Conservation (phyloP, 495 filamentous ascomycete genomes). For the Xylaria scruposa region DNA sequence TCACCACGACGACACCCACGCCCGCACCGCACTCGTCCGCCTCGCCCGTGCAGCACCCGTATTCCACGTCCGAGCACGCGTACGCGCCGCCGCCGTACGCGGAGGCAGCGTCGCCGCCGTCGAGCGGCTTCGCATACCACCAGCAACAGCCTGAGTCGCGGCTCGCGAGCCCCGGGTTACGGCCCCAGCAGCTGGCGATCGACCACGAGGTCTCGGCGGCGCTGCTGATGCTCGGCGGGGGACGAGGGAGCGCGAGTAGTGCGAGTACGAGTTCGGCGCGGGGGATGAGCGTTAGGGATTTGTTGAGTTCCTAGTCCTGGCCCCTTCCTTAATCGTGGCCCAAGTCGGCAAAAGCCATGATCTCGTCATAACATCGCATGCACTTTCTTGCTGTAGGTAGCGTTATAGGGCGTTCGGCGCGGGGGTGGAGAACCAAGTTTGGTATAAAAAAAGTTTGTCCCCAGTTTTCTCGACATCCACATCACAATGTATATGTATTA, state of each 20-base stretch:
- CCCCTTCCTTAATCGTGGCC: too few relatives aligned
- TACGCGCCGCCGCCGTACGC: slow-evolving; percentile 32
- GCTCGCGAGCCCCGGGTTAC: slow-evolving; percentile 57
- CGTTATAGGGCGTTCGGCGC: background rate
- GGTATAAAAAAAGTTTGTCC: background rate
- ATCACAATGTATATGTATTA: background rate
- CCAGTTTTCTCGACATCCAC: background rate
- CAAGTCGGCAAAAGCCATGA: too few relatives aligned
- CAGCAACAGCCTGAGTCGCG: slow-evolving; percentile 37
- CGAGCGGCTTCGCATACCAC: background rate
- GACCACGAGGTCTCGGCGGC: slow-evolving; percentile 85
- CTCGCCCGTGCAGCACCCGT: slow-evolving; percentile 42
- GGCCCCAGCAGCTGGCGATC: slow-evolving; percentile 51
- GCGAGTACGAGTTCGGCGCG: background rate
- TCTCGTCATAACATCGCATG: background rate
- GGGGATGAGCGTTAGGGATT: slow-evolving; percentile 55
- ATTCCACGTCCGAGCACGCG: background rate
- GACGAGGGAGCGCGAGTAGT: slow-evolving; percentile 67
- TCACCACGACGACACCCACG: slow-evolving; percentile 29
- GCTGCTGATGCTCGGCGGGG: slow-evolving; percentile 73
- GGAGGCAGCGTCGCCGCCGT: slow-evolving; percentile 37
- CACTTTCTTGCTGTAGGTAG: background rate
- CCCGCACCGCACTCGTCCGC: slow-evolving; percentile 53
- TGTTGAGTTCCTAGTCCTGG: slow-evolving; percentile 65
- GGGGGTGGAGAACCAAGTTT: background rate